A percentile compares a stretch with the other conserved stretches of the same genome.
Evolutionary conservation across 371 early-diverging fungal genomes (phyloP).

Genomic region (Lichtheimia ornata): DNA sequence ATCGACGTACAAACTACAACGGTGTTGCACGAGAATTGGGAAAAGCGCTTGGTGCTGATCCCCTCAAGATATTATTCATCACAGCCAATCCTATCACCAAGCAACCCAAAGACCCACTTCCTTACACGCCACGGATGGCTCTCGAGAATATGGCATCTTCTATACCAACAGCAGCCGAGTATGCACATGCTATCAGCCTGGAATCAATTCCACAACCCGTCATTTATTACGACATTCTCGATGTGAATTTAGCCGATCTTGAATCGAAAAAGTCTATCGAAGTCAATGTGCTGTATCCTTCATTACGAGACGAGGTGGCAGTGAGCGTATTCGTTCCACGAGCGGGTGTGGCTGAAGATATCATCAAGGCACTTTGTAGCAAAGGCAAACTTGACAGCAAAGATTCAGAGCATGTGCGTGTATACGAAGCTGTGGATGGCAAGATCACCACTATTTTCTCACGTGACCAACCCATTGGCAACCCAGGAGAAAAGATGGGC

Average conservation of each 20-base stretch:
- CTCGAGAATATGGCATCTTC: constrained; percentile 20
- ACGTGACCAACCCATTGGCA: constrained; percentile 40
- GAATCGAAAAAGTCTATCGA: constrained; percentile 67
- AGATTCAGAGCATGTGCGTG: constrained; percentile 29
- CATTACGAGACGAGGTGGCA: constrained; percentile 26
- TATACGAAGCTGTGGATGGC: constrained; percentile 45
- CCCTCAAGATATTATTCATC: constrained; percentile 24
- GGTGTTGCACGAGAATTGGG: constrained; percentile 25
- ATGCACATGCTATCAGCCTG: constrained; percentile 18
- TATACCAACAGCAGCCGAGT: constrained; percentile 15
- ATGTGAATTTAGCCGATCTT: constrained; percentile 72
- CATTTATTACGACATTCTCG: constrained; percentile 79
- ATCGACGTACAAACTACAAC: constrained; percentile 20
- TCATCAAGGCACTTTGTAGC: constrained; percentile 64
- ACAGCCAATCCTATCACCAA: constrained; percentile 24
- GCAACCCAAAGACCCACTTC: constrained; percentile 21
- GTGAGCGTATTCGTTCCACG: constrained; percentile 59
- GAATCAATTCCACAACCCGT: constrained; percentile 21
- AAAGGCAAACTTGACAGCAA: constrained; percentile 43
- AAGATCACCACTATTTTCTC: constrained; percentile 40
- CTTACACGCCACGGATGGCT: constrained; percentile 8
- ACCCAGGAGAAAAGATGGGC: constrained; percentile 29
- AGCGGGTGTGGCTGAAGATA: constrained; percentile 52
- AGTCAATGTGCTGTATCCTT: constrained; percentile 51
- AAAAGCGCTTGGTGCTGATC: constrained; percentile 20